phyloP scores from a whole-genome alignment of 306 rosid species.

The Lathyrus tuberosus region DNA sequence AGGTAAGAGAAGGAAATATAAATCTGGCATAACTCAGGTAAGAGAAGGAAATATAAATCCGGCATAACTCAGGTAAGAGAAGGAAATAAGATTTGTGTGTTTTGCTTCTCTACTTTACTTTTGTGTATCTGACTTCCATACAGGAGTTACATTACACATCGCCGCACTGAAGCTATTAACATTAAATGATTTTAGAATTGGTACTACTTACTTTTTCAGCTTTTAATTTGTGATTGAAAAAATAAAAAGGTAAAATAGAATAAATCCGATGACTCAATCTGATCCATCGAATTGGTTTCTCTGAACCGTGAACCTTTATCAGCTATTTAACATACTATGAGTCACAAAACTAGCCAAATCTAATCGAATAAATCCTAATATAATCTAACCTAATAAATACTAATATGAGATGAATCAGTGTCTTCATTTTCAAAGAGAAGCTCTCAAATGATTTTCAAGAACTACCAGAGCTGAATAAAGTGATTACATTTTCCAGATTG shows the following conservation, averaged over 20 bases:
- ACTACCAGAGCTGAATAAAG: background rate
- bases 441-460: conserved; percentile 8
- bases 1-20: background rate
- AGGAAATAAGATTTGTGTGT: no score
- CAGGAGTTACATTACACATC: no score
- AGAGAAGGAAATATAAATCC: no score
- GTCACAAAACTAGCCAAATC: background rate
- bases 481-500: background rate
- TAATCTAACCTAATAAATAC: background rate
- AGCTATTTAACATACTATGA: background rate
- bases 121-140: no score
- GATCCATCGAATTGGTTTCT: background rate
- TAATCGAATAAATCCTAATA: background rate
- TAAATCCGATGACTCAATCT: background rate
- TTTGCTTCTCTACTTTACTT: no score
- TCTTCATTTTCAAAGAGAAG: background rate
- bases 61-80: no score
- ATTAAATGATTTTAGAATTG: no score
- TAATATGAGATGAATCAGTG: background rate
- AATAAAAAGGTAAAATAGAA: background rate
- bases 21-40: no score
- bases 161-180: no score
- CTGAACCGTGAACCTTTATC: background rate
- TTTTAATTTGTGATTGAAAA: background rate
- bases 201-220: background rate